Base-by-base conservation (phyloP, 345 rosid genomes). In the Citropsis articulata region DNA sequence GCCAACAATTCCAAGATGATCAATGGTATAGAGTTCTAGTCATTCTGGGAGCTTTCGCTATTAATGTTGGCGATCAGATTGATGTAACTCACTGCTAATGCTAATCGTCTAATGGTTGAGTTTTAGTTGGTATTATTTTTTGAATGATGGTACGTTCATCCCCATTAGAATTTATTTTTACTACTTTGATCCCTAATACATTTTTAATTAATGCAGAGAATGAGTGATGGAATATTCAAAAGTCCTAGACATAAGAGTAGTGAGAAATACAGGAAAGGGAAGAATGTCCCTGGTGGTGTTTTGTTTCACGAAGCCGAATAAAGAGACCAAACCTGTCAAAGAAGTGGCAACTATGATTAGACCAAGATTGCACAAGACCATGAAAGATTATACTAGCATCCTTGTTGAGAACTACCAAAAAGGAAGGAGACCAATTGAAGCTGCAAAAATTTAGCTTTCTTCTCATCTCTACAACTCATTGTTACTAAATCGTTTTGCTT, bases 141-240 rank as follows among this genome's bases (percentile, higher is more conserved):
- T 9, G 4, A 36, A 7, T 7, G 40, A 36, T 36, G 40, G 40
- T 36, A 7, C 9, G 7, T 36, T 36, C 40, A 36, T 36, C 6
- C 40, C 40, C 1, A 36, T 36, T 36, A 36, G 40, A 36, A 7
- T 36, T 36, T 36, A 7, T 36, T 36, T 36, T 36, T 7, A 36
- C 40, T 36, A 48, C 55, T 48, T 48, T 48, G 19, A 3, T 48
- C 55, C 53, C 16, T 48, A 19, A 48, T 14, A 48, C 4, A 14
- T 36, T 36, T 7, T 36, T 36, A 3, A 12, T 48, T 48, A 48
- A 24, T 1, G 24, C 33, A 87, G 91, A 86, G 89, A 75, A 88
- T 87, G 90, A 88, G 88, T 82, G 89, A 91, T 78, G 95, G 90
- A 27, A 84, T 86, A 69, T 91, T 82, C 84, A 89, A 88, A 86